Evolutionary conservation across 1,284 basidiomycete genomes (phyloP), one percentile per base, ranked within the genome.

Genomic region (Boletus calvinii): DNA sequence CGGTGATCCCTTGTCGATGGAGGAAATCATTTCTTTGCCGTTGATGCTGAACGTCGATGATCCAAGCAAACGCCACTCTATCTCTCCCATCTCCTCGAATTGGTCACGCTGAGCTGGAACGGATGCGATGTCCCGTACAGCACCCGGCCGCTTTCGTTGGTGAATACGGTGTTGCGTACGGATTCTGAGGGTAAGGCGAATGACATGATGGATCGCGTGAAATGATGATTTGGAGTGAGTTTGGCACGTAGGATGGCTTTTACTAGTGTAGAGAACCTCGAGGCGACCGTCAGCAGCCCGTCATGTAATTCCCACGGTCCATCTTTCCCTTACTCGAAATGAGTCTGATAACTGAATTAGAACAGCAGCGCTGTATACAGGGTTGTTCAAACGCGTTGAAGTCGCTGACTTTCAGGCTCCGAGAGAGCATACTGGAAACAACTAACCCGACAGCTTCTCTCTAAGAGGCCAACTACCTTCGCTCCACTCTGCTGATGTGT

Each of bases 21-120:
- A 62, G 51, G 47, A 60, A 63, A 1, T 56, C 41, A 60, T 43
- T 39, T 56, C 59, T 31, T 53, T 6, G 17, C 53, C 54, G 11
- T 52, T 6, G 15, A 63, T 31, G 10, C 52, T 59, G 30, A 62
- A 47, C 13, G 26, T 59, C 11, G 63, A 65, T 5, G 62, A 56
- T 20, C 50, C 50, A 6, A 63, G 18, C 6, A 51, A 10, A 37
- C 22, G 56, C 61, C 64, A 66, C 8, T 57, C 61, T 13, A 64
- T 66, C 40, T 61, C 46, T 4, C 57, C 63, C 35, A 59, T 46
- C 3, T 53, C 39, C 2, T 51, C 51, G 30, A 66, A 65, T 6
- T 38, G 46, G 24, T 61, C 58, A 0, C 20, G 58, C 54, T 42
- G 8, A 65, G 31, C 35, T 46, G 43, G 30, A 45, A 35, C 8